Evolutionary conservation across 805 yeast species (phyloP), one percentile per base, ranked within the genome.

Genomic region (Candida arabinofermentans): DNA sequence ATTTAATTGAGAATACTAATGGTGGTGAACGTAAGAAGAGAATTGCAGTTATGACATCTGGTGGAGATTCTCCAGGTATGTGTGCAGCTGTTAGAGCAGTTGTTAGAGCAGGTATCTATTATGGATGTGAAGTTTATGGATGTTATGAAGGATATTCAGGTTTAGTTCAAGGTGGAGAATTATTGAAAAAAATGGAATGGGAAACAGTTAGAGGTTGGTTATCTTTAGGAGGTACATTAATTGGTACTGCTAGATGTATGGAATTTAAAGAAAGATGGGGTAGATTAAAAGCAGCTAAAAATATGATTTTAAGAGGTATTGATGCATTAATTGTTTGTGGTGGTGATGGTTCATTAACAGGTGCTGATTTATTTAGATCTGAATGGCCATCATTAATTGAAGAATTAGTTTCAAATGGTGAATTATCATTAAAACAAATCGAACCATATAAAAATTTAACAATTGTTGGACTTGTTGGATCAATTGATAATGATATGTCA

Each of bases 41-140:
- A 39, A 86, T 93, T 49, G 99, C 95, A 4, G 93, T 93, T 38
- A 89, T 93, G 91, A 93, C 98, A 5, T 87, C 96, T 1, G 99
- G 99, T 54, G 99, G 99, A 66, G 99, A 93, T 62, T 86, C 98
- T 40, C 99, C 95, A 24, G 99, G 99, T 57, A 93, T 93, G 99
- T 88, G 89, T 65, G 91, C 97, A 4, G 86, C 83, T 22, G 99
- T 93, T 7, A 75, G 99, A 49, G 96, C 98, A 0, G 95, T 93
- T 44, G 96, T 91, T 8, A 77, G 99, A 55, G 79, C 96, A 2
- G 96, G 96, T 48, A 87, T 93, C 49, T 78, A 72, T 69, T 73
- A 80, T 43, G 90, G 85, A 14, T 93, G 98, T 69, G 95, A 89
- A 49, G 91, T 89, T 24, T 93, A 74, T 57, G 97, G 95, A 22